phyloP scores from a whole-genome alignment of 2,329 filamentous ascomycete genomes.

The Biscogniauxia mediterranea region DNA sequence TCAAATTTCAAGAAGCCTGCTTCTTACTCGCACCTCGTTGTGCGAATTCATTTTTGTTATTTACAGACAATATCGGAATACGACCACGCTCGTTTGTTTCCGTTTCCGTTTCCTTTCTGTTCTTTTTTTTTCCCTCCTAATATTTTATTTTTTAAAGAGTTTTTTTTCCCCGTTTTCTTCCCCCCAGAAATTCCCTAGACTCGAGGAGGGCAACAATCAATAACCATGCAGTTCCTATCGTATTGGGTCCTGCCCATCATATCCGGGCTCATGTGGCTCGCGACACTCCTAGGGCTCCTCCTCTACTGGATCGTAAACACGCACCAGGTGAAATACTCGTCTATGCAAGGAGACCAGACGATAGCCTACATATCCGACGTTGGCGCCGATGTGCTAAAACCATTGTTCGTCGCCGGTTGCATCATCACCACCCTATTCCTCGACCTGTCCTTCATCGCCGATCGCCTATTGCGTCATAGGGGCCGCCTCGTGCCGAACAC shows the following conservation, averaged over 20 bases:
- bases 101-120: too few species aligned
- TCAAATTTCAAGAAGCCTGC: background rate
- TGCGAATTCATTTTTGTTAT: background rate
- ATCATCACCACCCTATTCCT: conserved; percentile 74
- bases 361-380: conserved; percentile 75
- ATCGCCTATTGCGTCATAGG: conserved; percentile 81
- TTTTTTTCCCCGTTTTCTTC: too few species aligned
- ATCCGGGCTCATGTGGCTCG: conserved; percentile 63
- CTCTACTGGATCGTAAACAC: conserved; percentile 64
- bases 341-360: conserved; percentile 55
- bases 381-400: conserved; percentile 62
- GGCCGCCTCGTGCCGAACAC: conserved; percentile 76
- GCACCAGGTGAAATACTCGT: conserved; percentile 55
- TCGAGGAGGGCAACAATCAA: conserved; percentile 8
- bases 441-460: conserved; percentile 74
- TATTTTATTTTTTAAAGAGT: too few species aligned
- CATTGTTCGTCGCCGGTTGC: conserved; percentile 74
- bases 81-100: background rate
- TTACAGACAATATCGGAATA: background rate
- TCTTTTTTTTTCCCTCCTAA: background rate
- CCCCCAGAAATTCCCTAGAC: conserved; percentile 3
- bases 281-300: conserved; percentile 67
- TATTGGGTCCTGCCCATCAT: conserved; percentile 62
- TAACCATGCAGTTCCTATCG: conserved; percentile 24
- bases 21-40: background rate